These are phyloP conservation scores for Fusarium acutatum DNA, from an alignment of 2,329 filamentous ascomycete species.

Conservation along the genomic window DNA sequence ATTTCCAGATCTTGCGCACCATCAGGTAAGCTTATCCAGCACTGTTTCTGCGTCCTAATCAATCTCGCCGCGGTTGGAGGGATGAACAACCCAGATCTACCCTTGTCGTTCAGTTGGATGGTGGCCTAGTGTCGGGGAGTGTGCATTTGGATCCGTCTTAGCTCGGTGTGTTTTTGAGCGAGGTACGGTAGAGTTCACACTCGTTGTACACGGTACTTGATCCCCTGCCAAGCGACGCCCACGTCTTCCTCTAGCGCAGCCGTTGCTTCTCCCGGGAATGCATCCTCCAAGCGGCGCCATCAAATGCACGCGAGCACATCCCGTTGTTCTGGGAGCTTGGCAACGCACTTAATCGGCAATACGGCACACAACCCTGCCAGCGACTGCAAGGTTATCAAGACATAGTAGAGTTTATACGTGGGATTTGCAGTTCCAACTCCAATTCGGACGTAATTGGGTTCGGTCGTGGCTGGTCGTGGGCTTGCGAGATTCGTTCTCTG, in stretches of 20 bases:
- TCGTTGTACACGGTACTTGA: conserved; percentile 19
- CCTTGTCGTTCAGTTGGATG: conserved; percentile 22
- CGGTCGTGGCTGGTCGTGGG: background rate
- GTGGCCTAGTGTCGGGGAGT: conserved; percentile 30
- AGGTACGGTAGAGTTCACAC: background rate
- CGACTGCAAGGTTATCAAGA: background rate
- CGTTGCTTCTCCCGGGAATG: conserved; percentile 27
- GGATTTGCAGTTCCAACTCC: conserved; percentile 21
- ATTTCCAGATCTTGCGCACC: conserved; percentile 16
- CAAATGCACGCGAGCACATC: conserved; percentile 22
- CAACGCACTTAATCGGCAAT: conserved; percentile 37
- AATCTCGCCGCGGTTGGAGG: background rate
- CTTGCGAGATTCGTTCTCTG: conserved; percentile 5
- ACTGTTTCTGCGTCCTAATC: background rate
- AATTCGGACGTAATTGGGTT: conserved; percentile 4
- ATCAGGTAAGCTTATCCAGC: background rate
- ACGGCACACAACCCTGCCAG: conserved; percentile 30
- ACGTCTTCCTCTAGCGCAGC: background rate
- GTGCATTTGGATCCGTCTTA: conserved; percentile 14
- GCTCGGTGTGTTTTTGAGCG: background rate
- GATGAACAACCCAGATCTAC: conserved; percentile 26
- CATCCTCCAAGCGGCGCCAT: conserved; percentile 29
- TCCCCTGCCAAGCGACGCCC: conserved; percentile 10
- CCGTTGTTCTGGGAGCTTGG: conserved; percentile 28
- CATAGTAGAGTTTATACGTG: conserved; percentile 11